A percentile compares a stretch with the other conserved stretches of the same genome.
These are phyloP conservation scores for Fagopyrum homotropicum DNA, from an alignment of 148 eudicot species.

Conservation along the genomic window DNA sequence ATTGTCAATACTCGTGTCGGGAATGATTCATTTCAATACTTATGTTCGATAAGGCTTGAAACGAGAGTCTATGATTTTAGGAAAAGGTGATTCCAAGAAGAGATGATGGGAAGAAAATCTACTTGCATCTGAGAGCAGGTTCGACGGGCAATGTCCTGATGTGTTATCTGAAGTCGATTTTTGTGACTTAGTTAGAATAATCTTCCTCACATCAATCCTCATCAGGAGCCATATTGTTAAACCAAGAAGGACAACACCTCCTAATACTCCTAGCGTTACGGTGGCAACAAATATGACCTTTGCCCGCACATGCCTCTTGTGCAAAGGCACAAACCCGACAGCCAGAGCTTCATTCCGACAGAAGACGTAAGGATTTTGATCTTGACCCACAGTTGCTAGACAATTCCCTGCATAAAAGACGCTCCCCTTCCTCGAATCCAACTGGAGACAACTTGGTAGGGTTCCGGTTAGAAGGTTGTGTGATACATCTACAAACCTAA, in stretches of 20 bases:
- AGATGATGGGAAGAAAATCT: slow-evolving; percentile 13
- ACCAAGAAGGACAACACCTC: slow-evolving; percentile 25
- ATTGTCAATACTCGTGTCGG: neutral
- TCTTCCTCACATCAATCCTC: slow-evolving; percentile 28
- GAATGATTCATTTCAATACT: no score
- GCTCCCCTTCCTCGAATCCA: slow-evolving; percentile 21
- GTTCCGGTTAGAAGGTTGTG: slow-evolving; percentile 58
- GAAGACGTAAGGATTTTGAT: slow-evolving; percentile 49
- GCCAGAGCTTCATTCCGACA: slow-evolving; percentile 89
- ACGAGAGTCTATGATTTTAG: no score
- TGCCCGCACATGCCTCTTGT: slow-evolving; percentile 22
- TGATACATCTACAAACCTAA: slow-evolving; percentile 60
- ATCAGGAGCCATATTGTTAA: slow-evolving; percentile 32
- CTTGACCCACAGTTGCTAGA: slow-evolving; percentile 29
- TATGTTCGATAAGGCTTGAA: no score
- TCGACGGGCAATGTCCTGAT: slow-evolving; percentile 40
- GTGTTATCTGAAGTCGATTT: slow-evolving; percentile 41
- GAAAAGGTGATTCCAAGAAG: neutral
- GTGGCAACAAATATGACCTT: slow-evolving; percentile 38
- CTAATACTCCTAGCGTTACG: slow-evolving; percentile 44
- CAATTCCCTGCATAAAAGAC: slow-evolving; percentile 53
- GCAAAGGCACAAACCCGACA: slow-evolving; percentile 58
- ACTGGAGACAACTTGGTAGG: slow-evolving; percentile 53
- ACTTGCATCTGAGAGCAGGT: slow-evolving; percentile 68
- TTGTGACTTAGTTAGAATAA: slow-evolving; percentile 22